phyloP scores from a whole-genome alignment of 176 grass and related monocot species.

The Cenchrus fungigraminus region DNA sequence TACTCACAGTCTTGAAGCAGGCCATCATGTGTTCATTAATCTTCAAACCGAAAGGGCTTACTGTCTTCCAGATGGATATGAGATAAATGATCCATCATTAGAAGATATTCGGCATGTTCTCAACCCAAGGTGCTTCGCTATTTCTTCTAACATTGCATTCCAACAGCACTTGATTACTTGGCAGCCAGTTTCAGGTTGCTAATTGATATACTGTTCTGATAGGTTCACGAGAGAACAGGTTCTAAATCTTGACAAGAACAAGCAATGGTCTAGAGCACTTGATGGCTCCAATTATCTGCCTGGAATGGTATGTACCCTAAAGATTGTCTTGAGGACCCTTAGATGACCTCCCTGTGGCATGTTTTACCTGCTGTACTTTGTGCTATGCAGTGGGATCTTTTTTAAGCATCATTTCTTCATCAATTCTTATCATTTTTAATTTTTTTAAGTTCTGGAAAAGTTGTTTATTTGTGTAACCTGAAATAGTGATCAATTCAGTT shows the following conservation, averaged over 20 bases:
- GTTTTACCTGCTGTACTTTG: neutral
- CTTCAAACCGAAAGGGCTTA: conserved; percentile 97
- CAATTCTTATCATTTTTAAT: neutral
- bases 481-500: neutral
- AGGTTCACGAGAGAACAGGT: conserved; percentile 88
- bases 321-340: conserved; percentile 1
- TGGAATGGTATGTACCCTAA: conserved; percentile 81
- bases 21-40: conserved; percentile 95
- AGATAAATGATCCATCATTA: conserved; percentile 90
- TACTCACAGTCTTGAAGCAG: conserved; percentile 96
- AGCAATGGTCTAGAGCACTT: conserved; percentile 98
- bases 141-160: conserved; percentile 31
- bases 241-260: conserved; percentile 84
- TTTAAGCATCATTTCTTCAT: neutral
- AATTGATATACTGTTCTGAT: conserved; percentile 39
- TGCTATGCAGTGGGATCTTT: neutral
- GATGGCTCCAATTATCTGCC: conserved; percentile 99
- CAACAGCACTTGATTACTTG: neutral
- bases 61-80: conserved; percentile 97
- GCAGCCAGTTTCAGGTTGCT: conserved; percentile 8
- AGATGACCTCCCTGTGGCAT: too few species aligned
- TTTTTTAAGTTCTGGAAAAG: neutral
- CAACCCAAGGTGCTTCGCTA: conserved; percentile 71
- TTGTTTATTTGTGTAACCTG: neutral
- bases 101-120: conserved; percentile 96